Conservation (phyloP, 768 basidiomycete species). For the Mrakia frigida region DNA sequence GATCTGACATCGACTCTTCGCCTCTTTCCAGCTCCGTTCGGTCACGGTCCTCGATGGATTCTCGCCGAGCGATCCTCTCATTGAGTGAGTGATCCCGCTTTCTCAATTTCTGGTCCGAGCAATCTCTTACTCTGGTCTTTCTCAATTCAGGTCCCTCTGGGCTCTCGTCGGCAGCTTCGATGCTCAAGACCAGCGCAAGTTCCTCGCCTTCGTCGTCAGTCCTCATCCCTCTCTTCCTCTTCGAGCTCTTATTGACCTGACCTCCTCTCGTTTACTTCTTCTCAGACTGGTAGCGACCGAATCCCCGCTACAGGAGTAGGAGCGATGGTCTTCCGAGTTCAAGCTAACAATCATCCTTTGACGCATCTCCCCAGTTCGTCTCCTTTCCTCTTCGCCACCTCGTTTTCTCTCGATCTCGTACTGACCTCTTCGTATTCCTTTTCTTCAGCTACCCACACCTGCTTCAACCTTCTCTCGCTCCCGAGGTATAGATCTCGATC, state of each 20-base stretch:
- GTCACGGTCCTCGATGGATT: slow-evolving; percentile 36
- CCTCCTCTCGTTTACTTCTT: neutral
- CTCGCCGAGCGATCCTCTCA: slow-evolving; percentile 22
- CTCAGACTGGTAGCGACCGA: slow-evolving; percentile 35
- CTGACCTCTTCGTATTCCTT: neutral
- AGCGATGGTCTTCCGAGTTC: slow-evolving; percentile 21
- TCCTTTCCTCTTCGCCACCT: neutral
- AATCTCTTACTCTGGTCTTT: neutral
- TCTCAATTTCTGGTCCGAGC: no score
- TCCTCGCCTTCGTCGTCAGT: slow-evolving; percentile 36
- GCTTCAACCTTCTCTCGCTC: slow-evolving; percentile 36
- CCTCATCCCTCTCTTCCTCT: neutral
- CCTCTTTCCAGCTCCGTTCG: slow-evolving; percentile 18
- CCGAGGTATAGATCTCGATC: slow-evolving; percentile 15
- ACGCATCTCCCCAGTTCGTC: slow-evolving; percentile 26
- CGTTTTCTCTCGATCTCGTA: neutral
- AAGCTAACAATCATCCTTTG: slow-evolving; percentile 28
- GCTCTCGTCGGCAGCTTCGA: slow-evolving; percentile 9
- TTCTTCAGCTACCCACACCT: slow-evolving; percentile 31
- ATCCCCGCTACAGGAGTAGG: slow-evolving; percentile 36
- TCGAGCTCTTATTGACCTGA: neutral
- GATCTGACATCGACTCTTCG: no score
- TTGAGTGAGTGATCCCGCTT: slow-evolving; percentile 30
- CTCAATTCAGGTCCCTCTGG: slow-evolving; percentile 20
- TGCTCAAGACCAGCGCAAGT: slow-evolving; percentile 27